Evolutionary conservation across 108 stramenopile genomes (phyloP).

Genomic region (Cyclotella cryptica): DNA sequence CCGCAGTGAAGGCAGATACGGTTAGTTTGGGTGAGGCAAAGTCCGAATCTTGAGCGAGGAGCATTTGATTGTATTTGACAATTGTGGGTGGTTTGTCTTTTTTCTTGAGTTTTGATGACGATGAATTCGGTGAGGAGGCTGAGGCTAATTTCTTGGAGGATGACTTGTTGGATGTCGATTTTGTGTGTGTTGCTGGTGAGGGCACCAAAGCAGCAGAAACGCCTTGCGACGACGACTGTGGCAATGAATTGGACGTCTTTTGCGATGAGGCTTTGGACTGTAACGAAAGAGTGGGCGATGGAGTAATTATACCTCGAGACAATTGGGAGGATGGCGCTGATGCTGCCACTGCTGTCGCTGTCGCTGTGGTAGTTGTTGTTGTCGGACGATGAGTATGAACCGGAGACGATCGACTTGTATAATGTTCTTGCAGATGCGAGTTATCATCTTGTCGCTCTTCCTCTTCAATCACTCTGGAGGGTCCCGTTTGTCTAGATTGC

Average conservation of each 20-base stretch:
- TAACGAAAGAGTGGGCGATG: background rate
- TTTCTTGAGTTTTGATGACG: background rate
- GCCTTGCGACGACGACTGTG: background rate
- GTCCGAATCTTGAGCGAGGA: constrained; percentile 17
- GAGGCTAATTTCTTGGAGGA: too few relatives aligned
- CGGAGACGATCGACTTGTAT: background rate
- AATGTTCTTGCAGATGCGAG: background rate
- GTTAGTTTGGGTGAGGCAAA: constrained; percentile 21
- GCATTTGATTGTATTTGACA: constrained; percentile 21
- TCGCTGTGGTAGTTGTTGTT: background rate
- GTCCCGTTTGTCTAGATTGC: background rate
- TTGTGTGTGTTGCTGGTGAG: background rate
- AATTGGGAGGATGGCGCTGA: background rate
- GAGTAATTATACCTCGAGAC: too few relatives aligned
- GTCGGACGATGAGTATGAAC: background rate
- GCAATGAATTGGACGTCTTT: background rate
- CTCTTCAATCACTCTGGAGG: background rate
- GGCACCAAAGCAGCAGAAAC: background rate
- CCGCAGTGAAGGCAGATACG: background rate
- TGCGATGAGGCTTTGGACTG: background rate
- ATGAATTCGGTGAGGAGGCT: background rate
- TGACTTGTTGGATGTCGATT: background rate
- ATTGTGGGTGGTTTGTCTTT: background rate
- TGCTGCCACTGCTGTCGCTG: background rate
- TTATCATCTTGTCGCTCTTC: background rate